phyloP scores from a whole-genome alignment of 2,329 filamentous ascomycete genomes.

The Didymella pomorum region DNA sequence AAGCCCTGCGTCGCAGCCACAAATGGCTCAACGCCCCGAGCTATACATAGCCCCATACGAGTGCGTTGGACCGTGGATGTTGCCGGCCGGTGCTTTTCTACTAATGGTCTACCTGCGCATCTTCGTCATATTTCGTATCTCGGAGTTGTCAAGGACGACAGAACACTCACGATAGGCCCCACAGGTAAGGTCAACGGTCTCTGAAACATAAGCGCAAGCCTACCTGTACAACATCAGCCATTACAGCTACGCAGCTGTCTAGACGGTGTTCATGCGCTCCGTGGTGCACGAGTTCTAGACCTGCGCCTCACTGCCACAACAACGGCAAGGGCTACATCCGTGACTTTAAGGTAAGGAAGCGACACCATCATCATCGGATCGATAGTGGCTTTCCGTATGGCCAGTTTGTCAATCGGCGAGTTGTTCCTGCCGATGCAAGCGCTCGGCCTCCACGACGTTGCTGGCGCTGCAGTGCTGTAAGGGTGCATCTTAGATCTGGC shows the following conservation, averaged over 20 bases:
- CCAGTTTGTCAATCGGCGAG: background rate
- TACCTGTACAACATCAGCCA: background rate
- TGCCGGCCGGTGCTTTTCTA: background rate
- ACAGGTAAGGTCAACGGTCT: background rate
- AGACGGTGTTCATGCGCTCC: background rate
- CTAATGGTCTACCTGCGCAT: background rate
- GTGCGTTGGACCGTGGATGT: background rate
- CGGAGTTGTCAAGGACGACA: background rate
- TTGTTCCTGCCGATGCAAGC: background rate
- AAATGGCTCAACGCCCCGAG: background rate
- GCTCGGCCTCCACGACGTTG: background rate
- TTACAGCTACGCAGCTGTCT: background rate
- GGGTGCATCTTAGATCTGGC: background rate
- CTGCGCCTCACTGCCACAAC: constrained; percentile 8
- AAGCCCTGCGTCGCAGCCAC: constrained; percentile 6
- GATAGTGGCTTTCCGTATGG: background rate
- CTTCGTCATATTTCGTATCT: background rate
- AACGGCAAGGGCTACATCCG: background rate
- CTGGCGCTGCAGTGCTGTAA: background rate
- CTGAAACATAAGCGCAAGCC: background rate
- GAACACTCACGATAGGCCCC: constrained; percentile 5
- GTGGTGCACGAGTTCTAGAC: constrained; percentile 11
- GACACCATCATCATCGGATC: background rate
- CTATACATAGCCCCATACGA: constrained; percentile 3
- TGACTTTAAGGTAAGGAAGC: background rate